Evolutionary conservation across 1,284 basidiomycete species (phyloP), one percentile per base, ranked within the genome.

Genomic region (Puccinia triticina): DNA sequence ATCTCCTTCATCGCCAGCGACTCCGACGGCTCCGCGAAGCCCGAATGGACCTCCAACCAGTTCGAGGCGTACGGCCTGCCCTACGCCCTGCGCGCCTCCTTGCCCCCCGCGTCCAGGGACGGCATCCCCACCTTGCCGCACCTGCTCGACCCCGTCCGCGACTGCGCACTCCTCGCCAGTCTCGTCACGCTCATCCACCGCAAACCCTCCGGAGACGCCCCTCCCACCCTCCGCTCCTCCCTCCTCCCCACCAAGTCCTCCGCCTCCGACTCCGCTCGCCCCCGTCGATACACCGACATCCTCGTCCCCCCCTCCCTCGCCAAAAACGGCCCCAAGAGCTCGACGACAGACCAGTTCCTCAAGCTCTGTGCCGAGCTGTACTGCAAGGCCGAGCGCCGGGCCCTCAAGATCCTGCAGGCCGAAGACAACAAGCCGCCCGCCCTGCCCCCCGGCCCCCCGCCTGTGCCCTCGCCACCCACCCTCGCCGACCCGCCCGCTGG

Each of bases 1-100:
- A 91, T 97, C 96, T 88, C 94, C 92, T 0, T 90, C 90, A 23
- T 83, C 66, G 50, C 85, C 46, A 83, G 82, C 10, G 83, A 83
- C 0, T 69, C 71, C 0, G 67, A 83, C 0, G 67, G 83, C 1
- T 61, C 84, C 0, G 77, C 57, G 10, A 81, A 80, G 3, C 84
- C 83, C 12, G 85, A 86, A 23, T 86, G 86, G 86, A 86, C 85
- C 0, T 85, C 85, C 21, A 80, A 84, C 2, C 73, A 83, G 18
- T 85, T 83, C 8, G 83, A 84, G 23, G 83, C 80, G 1, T 86
- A 86, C 80, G 72, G 82, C 32, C 73, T 84, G 23, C 85, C 86
- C 2, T 75, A 83, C 34, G 80, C 84, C 21, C 79, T 85, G 2
- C 72, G 84, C 3, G 75, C 69, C 66, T 80, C 83, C 21, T 84